A percentile compares a stretch with the other conserved stretches of the same genome.
These are phyloP conservation scores for Cercospora janseana DNA, from an alignment of 2,329 filamentous ascomycete species.

Conservation along the genomic window DNA sequence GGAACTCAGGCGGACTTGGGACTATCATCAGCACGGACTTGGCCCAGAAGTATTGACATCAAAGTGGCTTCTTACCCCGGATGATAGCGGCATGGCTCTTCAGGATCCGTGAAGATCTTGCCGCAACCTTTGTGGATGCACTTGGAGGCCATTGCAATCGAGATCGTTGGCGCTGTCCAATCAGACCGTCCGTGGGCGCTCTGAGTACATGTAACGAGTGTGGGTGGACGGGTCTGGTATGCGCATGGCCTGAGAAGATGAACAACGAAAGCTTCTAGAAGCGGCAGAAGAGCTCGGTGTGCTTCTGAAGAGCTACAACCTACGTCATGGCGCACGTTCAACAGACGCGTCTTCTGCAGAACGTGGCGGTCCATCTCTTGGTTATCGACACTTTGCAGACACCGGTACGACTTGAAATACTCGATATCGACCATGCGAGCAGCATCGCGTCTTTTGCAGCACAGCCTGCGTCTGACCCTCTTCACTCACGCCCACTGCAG, in stretches of 20 bases:
- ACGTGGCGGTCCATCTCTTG: too few relatives aligned
- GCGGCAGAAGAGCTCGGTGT: too few relatives aligned
- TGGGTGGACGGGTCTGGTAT: neutral
- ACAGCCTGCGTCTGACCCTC: constrained; percentile 56
- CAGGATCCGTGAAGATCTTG: constrained; percentile 77
- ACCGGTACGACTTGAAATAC: too few relatives aligned
- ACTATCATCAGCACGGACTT: neutral
- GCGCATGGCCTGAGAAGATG: neutral
- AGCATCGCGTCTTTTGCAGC: constrained; percentile 21
- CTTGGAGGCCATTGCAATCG: constrained; percentile 65
- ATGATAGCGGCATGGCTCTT: constrained; percentile 87
- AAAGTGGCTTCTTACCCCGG: constrained; percentile 38
- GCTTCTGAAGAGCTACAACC: too few relatives aligned
- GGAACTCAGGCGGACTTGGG: constrained; percentile 68
- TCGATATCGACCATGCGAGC: constrained; percentile 13
- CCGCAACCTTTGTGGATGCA: constrained; percentile 96
- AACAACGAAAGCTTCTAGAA: constrained; percentile 2
- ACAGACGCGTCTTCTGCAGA: too few relatives aligned
- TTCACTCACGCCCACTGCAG: constrained; percentile 72
- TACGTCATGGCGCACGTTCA: too few relatives aligned
- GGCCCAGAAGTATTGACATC: neutral
- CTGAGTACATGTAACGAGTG: too few relatives aligned
- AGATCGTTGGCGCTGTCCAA: neutral
- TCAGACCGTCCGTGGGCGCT: too few relatives aligned
- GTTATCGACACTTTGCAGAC: neutral